Base-by-base conservation (phyloP, 2,329 filamentous ascomycete genomes). In the Torrubiella hemipterigena region DNA sequence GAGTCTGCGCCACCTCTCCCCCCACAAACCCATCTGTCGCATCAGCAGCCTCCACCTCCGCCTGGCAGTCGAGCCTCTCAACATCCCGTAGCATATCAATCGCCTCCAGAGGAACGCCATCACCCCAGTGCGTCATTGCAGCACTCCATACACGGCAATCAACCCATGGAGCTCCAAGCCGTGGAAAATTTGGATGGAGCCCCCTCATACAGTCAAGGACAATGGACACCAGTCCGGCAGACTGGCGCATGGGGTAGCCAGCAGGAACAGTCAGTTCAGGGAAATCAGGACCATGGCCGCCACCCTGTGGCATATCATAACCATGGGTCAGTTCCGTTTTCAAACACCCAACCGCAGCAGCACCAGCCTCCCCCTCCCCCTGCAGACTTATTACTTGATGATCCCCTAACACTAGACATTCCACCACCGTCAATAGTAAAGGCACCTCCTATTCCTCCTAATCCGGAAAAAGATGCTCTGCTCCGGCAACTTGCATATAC, bases 381-480 rank as follows among this genome's bases (percentile, higher is more conserved):
- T 17, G 68, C 57, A 2, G 69, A 77, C 46, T 43, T 59, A 17
- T 50, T 71, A 17, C 63, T 77, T 43, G 71, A 76, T 38, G 69
- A 70, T 32, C 69, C 72, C 19, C 52, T 75, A 11, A 64, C 63
- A 8, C 53, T 73, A 16, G 45, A 61, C 12, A 57, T 69, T 10
- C 63, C 70, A 3, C 55, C 62, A 2, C 52, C 59, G 4, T 58
- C 62, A 1, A 59, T 67, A 15, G 50, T 75, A 7, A 67, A 79
- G 6, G 74, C 85, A 1, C 89, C 91, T 1, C 87, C 89, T 0
- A 85, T 95, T 19, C 89, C 91, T 0, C 87, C 86, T 0, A 98
- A 98, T 47, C 91, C 91, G 1, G 85, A 96, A 56, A 95, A 94
- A 51, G 86, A 96, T 53, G 79, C 81, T 14, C 71, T 96, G 12